Percentiles rank a stretch among this genome's conserved stretches.
These are phyloP conservation scores for Kuraishia hungarica DNA, from an alignment of 805 yeast genomes.

Conservation along the genomic window DNA sequence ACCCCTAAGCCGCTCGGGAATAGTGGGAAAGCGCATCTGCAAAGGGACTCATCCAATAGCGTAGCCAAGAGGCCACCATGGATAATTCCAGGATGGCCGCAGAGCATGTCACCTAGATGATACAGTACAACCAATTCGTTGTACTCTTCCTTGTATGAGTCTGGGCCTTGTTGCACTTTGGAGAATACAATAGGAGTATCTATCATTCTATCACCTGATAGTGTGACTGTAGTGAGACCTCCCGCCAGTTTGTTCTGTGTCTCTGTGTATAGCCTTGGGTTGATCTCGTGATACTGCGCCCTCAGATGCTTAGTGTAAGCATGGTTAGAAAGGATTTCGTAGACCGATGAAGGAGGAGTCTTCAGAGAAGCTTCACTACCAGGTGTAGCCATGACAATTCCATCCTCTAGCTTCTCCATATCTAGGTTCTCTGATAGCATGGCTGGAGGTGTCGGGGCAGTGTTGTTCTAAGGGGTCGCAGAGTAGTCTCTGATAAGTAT, in stretches of 20 bases:
- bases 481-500: neutral
- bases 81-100: conserved; percentile 39
- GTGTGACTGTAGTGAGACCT: conserved; percentile 7
- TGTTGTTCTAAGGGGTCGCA: too few species aligned
- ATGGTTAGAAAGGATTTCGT: conserved; percentile 3
- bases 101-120: conserved; percentile 33
- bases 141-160: conserved; percentile 8
- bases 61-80: conserved; percentile 50
- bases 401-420: neutral
- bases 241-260: neutral
- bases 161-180: neutral
- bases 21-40: conserved; percentile 39
- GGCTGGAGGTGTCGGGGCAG: neutral
- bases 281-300: neutral
- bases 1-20: conserved; percentile 39
- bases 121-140: conserved; percentile 37
- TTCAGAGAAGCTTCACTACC: too few species aligned
- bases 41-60: conserved; percentile 42
- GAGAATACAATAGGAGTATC: conserved; percentile 7
- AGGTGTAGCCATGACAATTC: neutral
- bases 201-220: conserved; percentile 6
- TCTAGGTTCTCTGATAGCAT: neutral
- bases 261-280: neutral
- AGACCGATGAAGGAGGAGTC: neutral
- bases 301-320: neutral